Conservation (phyloP, 2,329 filamentous ascomycete genomes). For the Pseudogymnoascus sp. region DNA sequence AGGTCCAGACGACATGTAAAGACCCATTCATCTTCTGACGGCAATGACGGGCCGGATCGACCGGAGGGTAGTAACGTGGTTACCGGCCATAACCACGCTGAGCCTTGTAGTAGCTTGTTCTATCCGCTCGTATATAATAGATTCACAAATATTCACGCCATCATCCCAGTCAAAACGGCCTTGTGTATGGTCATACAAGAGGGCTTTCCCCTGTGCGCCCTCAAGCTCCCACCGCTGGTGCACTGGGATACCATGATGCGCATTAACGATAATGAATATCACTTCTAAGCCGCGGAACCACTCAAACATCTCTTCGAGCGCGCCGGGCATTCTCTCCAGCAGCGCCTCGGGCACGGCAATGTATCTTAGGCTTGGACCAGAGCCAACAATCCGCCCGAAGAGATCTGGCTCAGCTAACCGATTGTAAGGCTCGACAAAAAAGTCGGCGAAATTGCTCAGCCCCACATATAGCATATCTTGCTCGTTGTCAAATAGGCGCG, state of each 20-base stretch:
- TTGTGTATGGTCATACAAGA: not conserved
- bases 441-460: not conserved
- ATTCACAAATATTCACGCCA: not conserved
- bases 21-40: not conserved
- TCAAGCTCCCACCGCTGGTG: not conserved
- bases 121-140: not conserved
- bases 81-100: not conserved
- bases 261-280: not conserved
- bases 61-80: not conserved
- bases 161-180: not conserved
- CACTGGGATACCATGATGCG: not conserved
- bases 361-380: not conserved
- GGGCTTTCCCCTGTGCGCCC: not conserved
- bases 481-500: not conserved
- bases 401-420: not conserved
- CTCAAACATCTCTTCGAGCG: not conserved
- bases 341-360: not conserved
- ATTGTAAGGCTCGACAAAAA: not conserved
- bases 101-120: not conserved
- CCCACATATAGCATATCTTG: not conserved
- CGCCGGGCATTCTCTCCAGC: not conserved
- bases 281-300: not conserved
- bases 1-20: not conserved
- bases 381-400: not conserved
- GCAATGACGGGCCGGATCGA: not conserved